Evolutionary conservation across 2,329 filamentous ascomycete genomes (phyloP).

Genomic region (Claviceps sp.): DNA sequence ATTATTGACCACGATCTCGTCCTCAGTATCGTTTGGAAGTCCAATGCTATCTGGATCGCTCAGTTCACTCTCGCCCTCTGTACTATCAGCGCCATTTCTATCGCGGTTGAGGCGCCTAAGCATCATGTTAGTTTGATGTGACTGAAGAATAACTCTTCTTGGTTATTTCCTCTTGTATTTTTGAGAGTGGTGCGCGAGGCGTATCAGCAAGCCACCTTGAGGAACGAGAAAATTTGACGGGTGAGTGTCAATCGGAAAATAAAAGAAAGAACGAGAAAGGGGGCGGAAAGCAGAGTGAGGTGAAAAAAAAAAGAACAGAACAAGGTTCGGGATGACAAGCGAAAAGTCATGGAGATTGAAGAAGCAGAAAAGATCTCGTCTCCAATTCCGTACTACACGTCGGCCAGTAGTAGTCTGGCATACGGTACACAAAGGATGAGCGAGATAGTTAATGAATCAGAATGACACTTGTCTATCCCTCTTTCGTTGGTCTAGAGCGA

Average conservation of each 20-base stretch:
- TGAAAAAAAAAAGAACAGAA: background rate
- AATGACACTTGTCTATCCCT: constrained; percentile 2
- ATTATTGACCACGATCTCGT: constrained; percentile 40
- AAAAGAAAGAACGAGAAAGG: background rate
- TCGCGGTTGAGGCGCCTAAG: constrained; percentile 17
- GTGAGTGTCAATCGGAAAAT: background rate
- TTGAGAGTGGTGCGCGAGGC: background rate
- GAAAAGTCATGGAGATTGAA: background rate
- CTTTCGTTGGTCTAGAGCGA: background rate
- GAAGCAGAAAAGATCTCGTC: background rate
- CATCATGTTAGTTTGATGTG: constrained; percentile 13
- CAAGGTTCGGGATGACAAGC: background rate
- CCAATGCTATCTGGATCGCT: constrained; percentile 26
- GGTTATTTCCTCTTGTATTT: background rate
- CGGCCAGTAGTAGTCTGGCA: background rate
- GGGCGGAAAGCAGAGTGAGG: too few relatives aligned
- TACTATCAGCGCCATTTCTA: constrained; percentile 22
- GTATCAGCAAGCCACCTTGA: background rate
- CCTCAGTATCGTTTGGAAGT: constrained; percentile 28
- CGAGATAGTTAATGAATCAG: background rate
- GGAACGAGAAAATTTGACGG: background rate
- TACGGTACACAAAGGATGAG: background rate
- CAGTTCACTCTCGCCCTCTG: constrained; percentile 29
- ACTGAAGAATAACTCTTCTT: background rate
- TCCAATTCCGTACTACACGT: background rate